Percentiles rank a stretch among this genome's conserved stretches.
Conservation (phyloP, 352 stramenopile species). For the Phytophthora constricta region DNA sequence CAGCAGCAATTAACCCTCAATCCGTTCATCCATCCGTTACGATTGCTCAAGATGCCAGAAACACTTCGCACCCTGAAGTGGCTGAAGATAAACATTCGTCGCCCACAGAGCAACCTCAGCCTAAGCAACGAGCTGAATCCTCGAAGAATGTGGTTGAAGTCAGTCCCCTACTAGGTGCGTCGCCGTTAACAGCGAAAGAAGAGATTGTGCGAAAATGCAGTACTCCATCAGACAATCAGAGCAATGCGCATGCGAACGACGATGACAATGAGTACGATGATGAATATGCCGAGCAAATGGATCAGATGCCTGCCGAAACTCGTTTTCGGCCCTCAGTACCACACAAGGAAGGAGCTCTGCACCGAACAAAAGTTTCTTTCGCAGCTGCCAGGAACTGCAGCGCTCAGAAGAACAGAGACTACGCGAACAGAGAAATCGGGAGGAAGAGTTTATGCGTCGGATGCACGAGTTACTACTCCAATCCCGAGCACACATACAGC, state of each 20-base stretch:
- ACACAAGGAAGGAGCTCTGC: neutral
- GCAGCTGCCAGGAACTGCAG: conserved; percentile 53
- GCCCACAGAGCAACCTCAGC: neutral
- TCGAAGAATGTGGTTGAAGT: conserved; percentile 8
- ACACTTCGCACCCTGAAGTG: neutral
- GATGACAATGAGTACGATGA: conserved; percentile 16
- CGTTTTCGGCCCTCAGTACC: neutral
- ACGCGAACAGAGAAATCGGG: conserved; percentile 30
- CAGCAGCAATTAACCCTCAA: too few relatives aligned
- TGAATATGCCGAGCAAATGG: conserved; percentile 17
- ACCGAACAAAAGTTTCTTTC: conserved; percentile 51
- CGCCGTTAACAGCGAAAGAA: conserved; percentile 24
- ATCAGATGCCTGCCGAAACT: conserved; percentile 16
- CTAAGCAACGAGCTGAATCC: neutral
- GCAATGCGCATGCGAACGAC: neutral
- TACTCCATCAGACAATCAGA: conserved; percentile 20
- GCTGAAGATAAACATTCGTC: neutral
- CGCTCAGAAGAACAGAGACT: conserved; percentile 41
- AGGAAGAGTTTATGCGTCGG: conserved; percentile 49
- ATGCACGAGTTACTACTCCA: conserved; percentile 52
- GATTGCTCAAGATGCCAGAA: too few relatives aligned
- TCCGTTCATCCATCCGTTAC: too few relatives aligned
- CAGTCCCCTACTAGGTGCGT: conserved; percentile 17
- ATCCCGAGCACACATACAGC: conserved; percentile 27
- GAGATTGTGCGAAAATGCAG: conserved; percentile 5